Evolutionary conservation across 441 rosid genomes (phyloP).

Genomic region (Pelargonium cotyledonis): DNA sequence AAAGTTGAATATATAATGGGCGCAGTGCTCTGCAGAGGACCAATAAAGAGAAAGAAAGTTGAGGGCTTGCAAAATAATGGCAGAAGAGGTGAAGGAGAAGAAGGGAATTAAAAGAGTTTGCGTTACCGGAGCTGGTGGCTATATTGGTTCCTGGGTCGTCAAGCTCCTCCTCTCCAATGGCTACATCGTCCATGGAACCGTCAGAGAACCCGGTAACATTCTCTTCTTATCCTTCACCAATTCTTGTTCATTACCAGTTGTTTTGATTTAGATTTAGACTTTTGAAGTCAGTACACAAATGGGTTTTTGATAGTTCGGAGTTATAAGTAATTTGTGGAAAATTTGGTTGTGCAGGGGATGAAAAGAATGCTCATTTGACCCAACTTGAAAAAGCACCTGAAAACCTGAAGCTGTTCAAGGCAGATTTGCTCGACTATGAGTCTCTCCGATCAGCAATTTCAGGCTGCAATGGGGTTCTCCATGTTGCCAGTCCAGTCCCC

Average conservation of each 20-base stretch:
- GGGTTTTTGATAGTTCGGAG: neutral
- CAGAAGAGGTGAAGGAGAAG: neutral
- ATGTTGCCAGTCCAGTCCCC: constrained; percentile 56
- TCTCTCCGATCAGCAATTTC: constrained; percentile 39
- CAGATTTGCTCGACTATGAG: constrained; percentile 46
- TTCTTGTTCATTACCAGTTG: neutral
- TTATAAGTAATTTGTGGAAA: neutral
- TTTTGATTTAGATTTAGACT: too few species aligned
- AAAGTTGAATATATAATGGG: too few species aligned
- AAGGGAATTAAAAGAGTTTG: constrained; percentile 1
- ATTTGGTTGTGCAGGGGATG: constrained; percentile 28
- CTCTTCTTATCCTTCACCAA: neutral
- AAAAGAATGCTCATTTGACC: constrained; percentile 51
- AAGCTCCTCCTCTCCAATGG: constrained; percentile 17
- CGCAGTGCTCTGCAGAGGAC: too few species aligned
- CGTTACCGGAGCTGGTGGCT: constrained; percentile 16
- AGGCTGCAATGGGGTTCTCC: constrained; percentile 61
- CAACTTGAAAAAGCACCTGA: constrained; percentile 49
- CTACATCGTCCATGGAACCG: constrained; percentile 10
- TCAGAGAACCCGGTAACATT: neutral
- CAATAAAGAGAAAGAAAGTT: too few species aligned
- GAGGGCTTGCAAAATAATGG: too few species aligned
- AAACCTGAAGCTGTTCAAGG: constrained; percentile 58
- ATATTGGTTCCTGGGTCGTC: constrained; percentile 16
- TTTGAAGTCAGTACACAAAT: neutral